Conservation (phyloP, 2,329 filamentous ascomycete species). For the Xylariomycetidae sp. region DNA sequence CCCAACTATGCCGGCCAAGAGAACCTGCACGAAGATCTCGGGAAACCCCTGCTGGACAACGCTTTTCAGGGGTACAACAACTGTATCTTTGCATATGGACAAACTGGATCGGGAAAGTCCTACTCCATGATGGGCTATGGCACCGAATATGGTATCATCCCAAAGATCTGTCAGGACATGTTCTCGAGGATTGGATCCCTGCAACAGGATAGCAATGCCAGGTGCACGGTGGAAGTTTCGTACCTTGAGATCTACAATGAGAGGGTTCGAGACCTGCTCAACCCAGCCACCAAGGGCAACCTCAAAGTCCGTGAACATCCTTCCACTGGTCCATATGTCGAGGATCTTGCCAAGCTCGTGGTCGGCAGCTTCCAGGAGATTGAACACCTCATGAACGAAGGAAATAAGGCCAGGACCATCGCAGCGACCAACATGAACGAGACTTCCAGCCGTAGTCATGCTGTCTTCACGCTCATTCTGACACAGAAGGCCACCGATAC, state of each 20-base stretch:
- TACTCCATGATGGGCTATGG: constrained; percentile 99
- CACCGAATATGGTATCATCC: constrained; percentile 90
- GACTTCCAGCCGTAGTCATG: constrained; percentile 95
- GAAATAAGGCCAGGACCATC: constrained; percentile 96
- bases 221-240: constrained; percentile 93
- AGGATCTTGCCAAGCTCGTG: constrained; percentile 91
- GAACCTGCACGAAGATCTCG: constrained; percentile 80
- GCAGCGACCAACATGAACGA: constrained; percentile 99
- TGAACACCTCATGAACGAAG: constrained; percentile 97
- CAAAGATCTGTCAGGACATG: constrained; percentile 96
- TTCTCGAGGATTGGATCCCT: constrained; percentile 75
- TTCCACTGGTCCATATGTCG: constrained; percentile 94
- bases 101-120: constrained; percentile 96
- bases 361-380: constrained; percentile 93
- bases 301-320: constrained; percentile 97
- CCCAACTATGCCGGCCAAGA: constrained; percentile 84
- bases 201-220: constrained; percentile 66
- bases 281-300: constrained; percentile 92
- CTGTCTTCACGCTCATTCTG: constrained; percentile 92
- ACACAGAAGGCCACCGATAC: constrained; percentile 88
- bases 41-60: constrained; percentile 88
- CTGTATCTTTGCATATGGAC: constrained; percentile 98
- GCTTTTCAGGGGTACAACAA: constrained; percentile 99
- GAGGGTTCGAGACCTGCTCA: constrained; percentile 88
- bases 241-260: constrained; percentile 99